These are phyloP conservation scores for Suillus brevipes DNA, from an alignment of 768 basidiomycete genomes.

Conservation along the genomic window DNA sequence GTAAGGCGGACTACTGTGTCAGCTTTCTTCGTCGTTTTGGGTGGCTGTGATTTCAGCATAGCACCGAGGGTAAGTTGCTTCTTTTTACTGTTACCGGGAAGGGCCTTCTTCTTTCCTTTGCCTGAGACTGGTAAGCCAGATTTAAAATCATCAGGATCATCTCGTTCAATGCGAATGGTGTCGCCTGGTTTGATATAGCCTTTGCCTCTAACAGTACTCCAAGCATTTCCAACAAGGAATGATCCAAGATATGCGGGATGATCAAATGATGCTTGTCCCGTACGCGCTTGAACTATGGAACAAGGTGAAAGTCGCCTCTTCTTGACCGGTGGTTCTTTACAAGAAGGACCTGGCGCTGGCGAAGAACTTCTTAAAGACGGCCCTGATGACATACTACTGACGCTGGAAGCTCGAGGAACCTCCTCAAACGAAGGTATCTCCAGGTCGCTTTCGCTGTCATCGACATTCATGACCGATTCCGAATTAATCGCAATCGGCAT, in stretches of 20 bases:
- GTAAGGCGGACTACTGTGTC: slow-evolving; percentile 69
- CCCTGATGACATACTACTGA: slow-evolving; percentile 39
- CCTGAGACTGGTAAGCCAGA: slow-evolving; percentile 23
- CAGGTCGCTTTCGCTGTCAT: slow-evolving; percentile 32
- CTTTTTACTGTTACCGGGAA: slow-evolving; percentile 39
- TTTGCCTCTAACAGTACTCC: slow-evolving; percentile 75
- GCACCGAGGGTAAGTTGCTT: slow-evolving; percentile 66
- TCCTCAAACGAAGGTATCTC: slow-evolving; percentile 36
- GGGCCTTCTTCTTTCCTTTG: slow-evolving; percentile 39
- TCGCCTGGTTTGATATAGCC: slow-evolving; percentile 71
- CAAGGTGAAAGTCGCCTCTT: slow-evolving; percentile 53
- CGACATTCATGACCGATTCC: slow-evolving; percentile 38
- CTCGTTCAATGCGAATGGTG: slow-evolving; percentile 56
- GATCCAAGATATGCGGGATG: slow-evolving; percentile 57
- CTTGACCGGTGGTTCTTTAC: slow-evolving; percentile 35
- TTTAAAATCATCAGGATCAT: slow-evolving; percentile 39
- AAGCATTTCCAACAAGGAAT: slow-evolving; percentile 69
- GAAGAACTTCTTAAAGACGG: slow-evolving; percentile 25
- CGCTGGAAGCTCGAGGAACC: slow-evolving; percentile 40
- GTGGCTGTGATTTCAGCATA: slow-evolving; percentile 62
- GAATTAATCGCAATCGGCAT: slow-evolving; percentile 25
- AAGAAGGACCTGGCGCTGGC: slow-evolving; percentile 21
- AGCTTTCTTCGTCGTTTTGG: slow-evolving; percentile 46
- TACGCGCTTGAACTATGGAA: background rate
- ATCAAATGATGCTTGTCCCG: background rate